These are phyloP conservation scores for Podila horticola DNA, from an alignment of 192 early-diverging fungal species.

Conservation along the genomic window DNA sequence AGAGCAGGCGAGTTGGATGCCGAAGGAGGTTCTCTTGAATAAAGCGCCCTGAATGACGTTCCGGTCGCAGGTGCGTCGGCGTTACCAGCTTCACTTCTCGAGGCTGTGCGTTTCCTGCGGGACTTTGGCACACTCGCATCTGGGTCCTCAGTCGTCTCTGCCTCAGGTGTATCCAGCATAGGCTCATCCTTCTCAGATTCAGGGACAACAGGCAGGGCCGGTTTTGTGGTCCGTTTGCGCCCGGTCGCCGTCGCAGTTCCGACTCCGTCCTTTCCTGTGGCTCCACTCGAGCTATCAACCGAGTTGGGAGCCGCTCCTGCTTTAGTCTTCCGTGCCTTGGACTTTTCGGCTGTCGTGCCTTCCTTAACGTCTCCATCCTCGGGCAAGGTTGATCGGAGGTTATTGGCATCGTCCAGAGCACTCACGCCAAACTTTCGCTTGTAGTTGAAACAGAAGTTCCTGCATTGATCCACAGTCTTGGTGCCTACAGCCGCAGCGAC, in stretches of 20 bases:
- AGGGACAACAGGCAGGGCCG: not conserved
- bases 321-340: not conserved
- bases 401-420: constrained; percentile 57
- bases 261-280: not conserved
- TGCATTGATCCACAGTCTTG: constrained; percentile 82
- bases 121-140: constrained; percentile 15
- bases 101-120: constrained; percentile 20
- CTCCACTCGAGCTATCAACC: not conserved
- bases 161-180: not conserved
- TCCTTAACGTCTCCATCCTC: constrained; percentile 22
- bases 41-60: constrained; percentile 39
- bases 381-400: not conserved
- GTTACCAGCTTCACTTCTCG: constrained; percentile 23
- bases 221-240: not conserved
- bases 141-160: constrained; percentile 4
- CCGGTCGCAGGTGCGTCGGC: not conserved
- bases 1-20: constrained; percentile 11
- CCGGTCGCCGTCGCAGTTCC: not conserved
- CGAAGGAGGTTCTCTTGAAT: constrained; percentile 34
- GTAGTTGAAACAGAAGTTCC: constrained; percentile 82
- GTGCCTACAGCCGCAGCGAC: constrained; percentile 77
- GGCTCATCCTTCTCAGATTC: not conserved
- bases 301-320: not conserved
- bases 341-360: not conserved
- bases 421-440: constrained; percentile 72